These are phyloP conservation scores for Trametes versicolor DNA, from an alignment of 1,284 basidiomycete genomes.

Conservation along the genomic window DNA sequence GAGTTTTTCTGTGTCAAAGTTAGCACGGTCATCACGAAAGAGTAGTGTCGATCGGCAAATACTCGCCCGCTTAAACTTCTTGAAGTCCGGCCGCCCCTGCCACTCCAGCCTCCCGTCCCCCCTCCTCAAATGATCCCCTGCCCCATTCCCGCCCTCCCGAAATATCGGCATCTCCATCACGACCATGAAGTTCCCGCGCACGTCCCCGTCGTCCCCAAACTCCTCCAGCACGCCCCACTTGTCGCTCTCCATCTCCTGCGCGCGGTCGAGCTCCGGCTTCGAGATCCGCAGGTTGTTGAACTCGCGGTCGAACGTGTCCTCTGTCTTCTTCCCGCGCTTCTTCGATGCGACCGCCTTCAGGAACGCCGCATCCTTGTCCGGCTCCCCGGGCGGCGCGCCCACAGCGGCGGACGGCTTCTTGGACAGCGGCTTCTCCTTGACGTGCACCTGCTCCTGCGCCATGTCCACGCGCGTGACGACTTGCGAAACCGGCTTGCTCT, in stretches of 20 bases:
- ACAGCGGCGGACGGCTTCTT: constrained; percentile 22
- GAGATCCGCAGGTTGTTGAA: constrained; percentile 86
- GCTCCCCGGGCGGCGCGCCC: constrained; percentile 54
- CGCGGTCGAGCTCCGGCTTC: constrained; percentile 68
- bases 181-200: constrained; percentile 89
- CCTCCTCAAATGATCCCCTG: constrained; percentile 36
- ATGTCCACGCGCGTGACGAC: constrained; percentile 44
- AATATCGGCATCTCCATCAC: constrained; percentile 77
- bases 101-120: constrained; percentile 51
- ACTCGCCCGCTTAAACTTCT: constrained; percentile 86
- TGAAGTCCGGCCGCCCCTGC: constrained; percentile 78
- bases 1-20: constrained; percentile 43
- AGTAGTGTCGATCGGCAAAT: background rate
- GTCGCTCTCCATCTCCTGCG: constrained; percentile 50
- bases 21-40: background rate
- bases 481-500: constrained; percentile 30
- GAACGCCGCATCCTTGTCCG: constrained; percentile 74
- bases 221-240: constrained; percentile 77
- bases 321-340: constrained; percentile 72
- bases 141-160: constrained; percentile 42
- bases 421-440: constrained; percentile 21
- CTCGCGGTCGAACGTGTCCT: constrained; percentile 84
- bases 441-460: constrained; percentile 45
- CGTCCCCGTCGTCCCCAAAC: constrained; percentile 72
- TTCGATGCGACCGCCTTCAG: constrained; percentile 78